phyloP scores from a whole-genome alignment of 116 monocot genomes.

The Zostera marina region DNA sequence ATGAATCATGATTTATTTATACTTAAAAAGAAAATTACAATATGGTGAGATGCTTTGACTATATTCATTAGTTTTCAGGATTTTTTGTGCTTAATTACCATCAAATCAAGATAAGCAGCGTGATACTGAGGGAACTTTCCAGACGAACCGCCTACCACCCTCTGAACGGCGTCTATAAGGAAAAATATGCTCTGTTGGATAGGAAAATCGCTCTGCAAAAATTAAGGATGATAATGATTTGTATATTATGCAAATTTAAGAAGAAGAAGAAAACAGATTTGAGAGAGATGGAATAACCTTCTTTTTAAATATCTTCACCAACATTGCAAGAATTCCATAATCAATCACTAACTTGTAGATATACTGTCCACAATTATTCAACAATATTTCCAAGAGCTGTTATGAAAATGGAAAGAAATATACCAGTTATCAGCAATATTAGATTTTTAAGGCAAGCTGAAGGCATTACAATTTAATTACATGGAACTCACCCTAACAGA shows the following conservation, averaged over 20 bases:
- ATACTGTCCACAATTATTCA: slow-evolving; percentile 90
- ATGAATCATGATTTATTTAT: too few relatives aligned
- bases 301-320: slow-evolving; percentile 97
- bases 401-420: background rate
- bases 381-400: slow-evolving; percentile 87
- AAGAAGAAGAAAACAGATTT: background rate
- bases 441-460: too few relatives aligned
- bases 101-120: slow-evolving; percentile 81
- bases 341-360: slow-evolving; percentile 82
- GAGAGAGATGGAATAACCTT: slow-evolving; percentile 33
- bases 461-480: too few relatives aligned
- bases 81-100: slow-evolving; percentile 21
- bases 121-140: slow-evolving; percentile 91
- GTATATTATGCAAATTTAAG: background rate
- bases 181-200: slow-evolving; percentile 93
- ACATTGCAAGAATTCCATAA: slow-evolving; percentile 63
- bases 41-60: too few relatives aligned
- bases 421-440: background rate
- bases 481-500: slow-evolving; percentile 70
- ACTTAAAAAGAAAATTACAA: too few relatives aligned
- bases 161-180: slow-evolving; percentile 91
- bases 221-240: background rate
- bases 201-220: slow-evolving; percentile 63
- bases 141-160: slow-evolving; percentile 75
- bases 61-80: background rate